A percentile compares a stretch with the other conserved stretches of the same genome.
These are phyloP conservation scores for Elongisporangium anandrum DNA, from an alignment of 352 stramenopile species.

Conservation along the genomic window DNA sequence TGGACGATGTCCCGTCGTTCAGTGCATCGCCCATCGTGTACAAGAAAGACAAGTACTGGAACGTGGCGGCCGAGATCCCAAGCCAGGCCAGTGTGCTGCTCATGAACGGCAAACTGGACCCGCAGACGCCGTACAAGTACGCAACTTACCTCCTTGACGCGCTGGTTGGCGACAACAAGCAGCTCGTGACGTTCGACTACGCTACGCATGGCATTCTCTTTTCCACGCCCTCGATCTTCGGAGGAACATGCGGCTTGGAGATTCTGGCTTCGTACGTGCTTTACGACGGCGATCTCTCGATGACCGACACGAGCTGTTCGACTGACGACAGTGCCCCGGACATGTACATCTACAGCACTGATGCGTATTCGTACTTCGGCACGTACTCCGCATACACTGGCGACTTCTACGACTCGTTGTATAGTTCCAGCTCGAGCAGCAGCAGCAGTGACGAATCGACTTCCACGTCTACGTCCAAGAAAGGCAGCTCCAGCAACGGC, in stretches of 20 bases:
- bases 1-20: slow-evolving; percentile 15
- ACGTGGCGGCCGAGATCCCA: slow-evolving; percentile 29
- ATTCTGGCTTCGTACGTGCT: slow-evolving; percentile 42
- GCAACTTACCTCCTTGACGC: slow-evolving; percentile 24
- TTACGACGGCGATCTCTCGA: slow-evolving; percentile 20
- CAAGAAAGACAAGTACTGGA: slow-evolving; percentile 46
- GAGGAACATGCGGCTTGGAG: slow-evolving; percentile 41
- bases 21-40: slow-evolving; percentile 23
- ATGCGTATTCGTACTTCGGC: too few species aligned
- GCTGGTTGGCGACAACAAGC: slow-evolving; percentile 28
- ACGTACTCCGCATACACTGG: too few species aligned
- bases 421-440: too few species aligned
- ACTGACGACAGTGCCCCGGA: too few species aligned
- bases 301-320: too few species aligned
- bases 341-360: too few species aligned
- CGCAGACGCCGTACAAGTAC: slow-evolving; percentile 48
- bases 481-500: too few species aligned
- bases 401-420: too few species aligned
- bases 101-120: slow-evolving; percentile 42
- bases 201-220: slow-evolving; percentile 30
- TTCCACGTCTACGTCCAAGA: too few species aligned
- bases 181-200: slow-evolving; percentile 40
- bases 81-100: slow-evolving; percentile 34
- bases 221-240: slow-evolving; percentile 24
- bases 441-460: too few species aligned